Conservation (phyloP, 352 stramenopile species). For the Phytophthora gonapodyides region DNA sequence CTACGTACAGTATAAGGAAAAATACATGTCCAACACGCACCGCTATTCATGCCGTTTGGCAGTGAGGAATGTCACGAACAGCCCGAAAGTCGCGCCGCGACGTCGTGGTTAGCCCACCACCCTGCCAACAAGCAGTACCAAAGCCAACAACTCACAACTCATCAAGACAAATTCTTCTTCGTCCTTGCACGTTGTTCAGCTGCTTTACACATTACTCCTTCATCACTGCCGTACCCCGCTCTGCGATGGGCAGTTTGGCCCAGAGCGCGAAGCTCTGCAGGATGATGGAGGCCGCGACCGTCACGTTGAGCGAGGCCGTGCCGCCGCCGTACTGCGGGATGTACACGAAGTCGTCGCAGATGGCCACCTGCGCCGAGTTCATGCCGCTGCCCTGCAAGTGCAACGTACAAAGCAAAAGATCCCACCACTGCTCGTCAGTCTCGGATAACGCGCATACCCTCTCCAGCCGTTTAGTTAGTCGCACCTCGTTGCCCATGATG, state of each 20-base stretch:
- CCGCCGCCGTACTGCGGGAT: constrained; percentile 95
- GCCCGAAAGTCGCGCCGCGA: no score
- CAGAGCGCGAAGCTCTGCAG: constrained; percentile 92
- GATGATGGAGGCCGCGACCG: constrained; percentile 93
- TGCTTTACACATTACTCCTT: no score
- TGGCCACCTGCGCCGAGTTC: constrained; percentile 88
- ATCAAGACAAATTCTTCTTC: no score
- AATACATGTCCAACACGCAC: no score
- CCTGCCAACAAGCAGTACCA: no score
- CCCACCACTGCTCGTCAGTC: constrained; percentile 2
- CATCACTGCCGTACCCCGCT: no score
- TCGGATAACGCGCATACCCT: background rate
- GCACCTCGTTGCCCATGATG: constrained; percentile 96
- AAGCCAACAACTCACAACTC: no score
- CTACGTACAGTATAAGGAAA: no score
- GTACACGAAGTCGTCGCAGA: constrained; percentile 94
- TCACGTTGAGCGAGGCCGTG: constrained; percentile 96
- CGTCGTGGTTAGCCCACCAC: no score
- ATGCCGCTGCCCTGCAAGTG: constrained; percentile 84
- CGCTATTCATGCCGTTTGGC: no score
- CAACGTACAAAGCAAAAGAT: constrained; percentile 11
- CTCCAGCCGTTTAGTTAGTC: background rate
- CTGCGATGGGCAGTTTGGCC: constrained; percentile 46
- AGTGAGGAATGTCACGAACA: no score
- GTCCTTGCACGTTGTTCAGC: no score